Evolutionary conservation across 768 basidiomycete species (phyloP).

Genomic region (Russula emetica): DNA sequence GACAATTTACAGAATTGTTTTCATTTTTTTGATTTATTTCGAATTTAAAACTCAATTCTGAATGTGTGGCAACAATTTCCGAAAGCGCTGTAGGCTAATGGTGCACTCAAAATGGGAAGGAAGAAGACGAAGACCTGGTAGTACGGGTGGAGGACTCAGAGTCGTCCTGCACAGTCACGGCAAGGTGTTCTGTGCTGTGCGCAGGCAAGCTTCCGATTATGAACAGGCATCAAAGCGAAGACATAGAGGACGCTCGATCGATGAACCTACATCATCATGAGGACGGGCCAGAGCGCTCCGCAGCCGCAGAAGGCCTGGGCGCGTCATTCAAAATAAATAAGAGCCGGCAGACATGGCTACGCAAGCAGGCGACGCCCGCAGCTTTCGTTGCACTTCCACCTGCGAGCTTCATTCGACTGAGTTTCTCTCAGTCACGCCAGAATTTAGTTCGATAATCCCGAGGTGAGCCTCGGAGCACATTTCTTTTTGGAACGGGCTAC

Average conservation of each 20-base stretch:
- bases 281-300: conserved; percentile 33
- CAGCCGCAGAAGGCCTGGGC: conserved; percentile 30
- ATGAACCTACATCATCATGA: conserved; percentile 47
- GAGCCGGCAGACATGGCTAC: conserved; percentile 58
- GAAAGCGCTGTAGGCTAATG: no score
- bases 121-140: no score
- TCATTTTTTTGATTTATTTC: no score
- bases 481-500: no score
- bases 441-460: no score
- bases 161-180: conserved; percentile 27
- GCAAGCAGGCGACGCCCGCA: conserved; percentile 68
- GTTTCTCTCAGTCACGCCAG: no score
- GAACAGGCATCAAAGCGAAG: conserved; percentile 1
- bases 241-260: conserved; percentile 36
- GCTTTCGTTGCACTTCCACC: conserved; percentile 58
- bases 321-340: conserved; percentile 34
- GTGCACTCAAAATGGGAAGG: no score
- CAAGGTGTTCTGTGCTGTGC: conserved; percentile 17
- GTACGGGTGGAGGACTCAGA: no score
- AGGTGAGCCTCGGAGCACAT: no score
- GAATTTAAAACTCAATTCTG: no score
- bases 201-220: not conserved
- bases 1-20: no score
- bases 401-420: conserved; percentile 37
- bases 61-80: no score